A percentile compares a stretch with the other conserved stretches of the same genome.
These are phyloP conservation scores for Rhizoctonia solani DNA, from an alignment of 1,284 basidiomycete species.

Conservation along the genomic window DNA sequence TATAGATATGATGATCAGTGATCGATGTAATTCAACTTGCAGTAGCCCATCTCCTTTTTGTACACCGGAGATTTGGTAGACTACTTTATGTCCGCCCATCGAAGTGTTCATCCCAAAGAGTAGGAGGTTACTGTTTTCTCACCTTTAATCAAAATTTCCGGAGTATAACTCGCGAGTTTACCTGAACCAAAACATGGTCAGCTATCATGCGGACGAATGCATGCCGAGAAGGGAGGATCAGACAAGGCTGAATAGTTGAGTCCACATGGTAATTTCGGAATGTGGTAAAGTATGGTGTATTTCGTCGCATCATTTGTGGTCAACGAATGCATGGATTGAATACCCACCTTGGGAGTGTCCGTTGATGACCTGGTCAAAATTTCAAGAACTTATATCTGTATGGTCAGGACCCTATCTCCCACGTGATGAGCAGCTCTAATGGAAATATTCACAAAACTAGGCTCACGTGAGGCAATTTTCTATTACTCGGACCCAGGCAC, in stretches of 20 bases:
- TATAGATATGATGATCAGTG: neutral
- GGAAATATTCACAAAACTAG: neutral
- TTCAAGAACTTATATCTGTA: neutral
- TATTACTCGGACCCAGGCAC: too few relatives aligned
- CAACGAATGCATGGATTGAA: neutral
- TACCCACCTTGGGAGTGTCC: slow-evolving; percentile 1
- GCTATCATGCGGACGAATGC: too few relatives aligned
- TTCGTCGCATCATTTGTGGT: slow-evolving; percentile 27
- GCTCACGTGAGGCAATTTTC: too few relatives aligned
- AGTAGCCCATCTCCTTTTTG: slow-evolving; percentile 19
- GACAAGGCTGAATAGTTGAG: slow-evolving; percentile 32
- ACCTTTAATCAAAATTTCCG: too few relatives aligned
- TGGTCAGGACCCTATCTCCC: neutral
- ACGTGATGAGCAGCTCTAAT: slow-evolving; percentile 7
- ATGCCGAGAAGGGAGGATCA: slow-evolving; percentile 4
- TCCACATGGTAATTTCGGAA: slow-evolving; percentile 25
- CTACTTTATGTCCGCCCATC: slow-evolving; percentile 32
- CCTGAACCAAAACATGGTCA: too few relatives aligned
- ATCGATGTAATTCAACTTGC: slow-evolving; percentile 28
- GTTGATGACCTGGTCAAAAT: neutral
- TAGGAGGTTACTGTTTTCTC: too few relatives aligned
- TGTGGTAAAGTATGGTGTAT: slow-evolving; percentile 34
- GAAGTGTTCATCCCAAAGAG: slow-evolving; percentile 28
- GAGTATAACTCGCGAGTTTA: too few relatives aligned
- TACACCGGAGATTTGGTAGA: slow-evolving; percentile 22